Conservation (phyloP, 2,329 filamentous ascomycete species). For the Trichophyton equinum region DNA sequence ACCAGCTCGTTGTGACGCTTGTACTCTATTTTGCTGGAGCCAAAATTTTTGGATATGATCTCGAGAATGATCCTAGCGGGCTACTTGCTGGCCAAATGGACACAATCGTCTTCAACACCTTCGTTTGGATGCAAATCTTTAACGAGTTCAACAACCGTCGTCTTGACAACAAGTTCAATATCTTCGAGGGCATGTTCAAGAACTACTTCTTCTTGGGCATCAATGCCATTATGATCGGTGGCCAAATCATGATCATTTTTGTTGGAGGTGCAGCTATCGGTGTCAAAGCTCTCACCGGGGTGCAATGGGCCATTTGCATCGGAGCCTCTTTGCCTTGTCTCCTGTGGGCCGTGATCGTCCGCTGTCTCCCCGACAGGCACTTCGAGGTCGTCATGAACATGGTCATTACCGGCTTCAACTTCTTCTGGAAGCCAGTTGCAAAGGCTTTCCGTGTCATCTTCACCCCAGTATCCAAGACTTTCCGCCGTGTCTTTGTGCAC, state of each 20-base stretch:
- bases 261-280: constrained; percentile 72
- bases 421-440: constrained; percentile 35
- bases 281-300: constrained; percentile 55
- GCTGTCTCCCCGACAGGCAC: constrained; percentile 63
- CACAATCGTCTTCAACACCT: constrained; percentile 91
- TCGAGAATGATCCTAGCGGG: constrained; percentile 30
- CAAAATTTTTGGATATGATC: constrained; percentile 48
- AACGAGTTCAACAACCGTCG: constrained; percentile 96
- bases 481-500: constrained; percentile 14
- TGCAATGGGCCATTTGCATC: constrained; percentile 79
- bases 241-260: constrained; percentile 80
- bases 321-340: constrained; percentile 75
- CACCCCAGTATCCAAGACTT: constrained; percentile 19
- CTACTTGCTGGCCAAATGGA: constrained; percentile 42
- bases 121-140: constrained; percentile 99
- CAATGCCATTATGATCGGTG: constrained; percentile 73
- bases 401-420: constrained; percentile 42
- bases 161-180: constrained; percentile 88
- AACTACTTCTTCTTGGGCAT: constrained; percentile 88
- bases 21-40: constrained; percentile 65
- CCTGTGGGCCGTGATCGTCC: constrained; percentile 67
- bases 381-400: constrained; percentile 36
- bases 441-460: constrained; percentile 21
- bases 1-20: constrained; percentile 69
- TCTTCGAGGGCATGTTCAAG: constrained; percentile 73